Base-by-base conservation (phyloP, 2,329 filamentous ascomycete genomes). In the Hypomyces perniciosus region DNA sequence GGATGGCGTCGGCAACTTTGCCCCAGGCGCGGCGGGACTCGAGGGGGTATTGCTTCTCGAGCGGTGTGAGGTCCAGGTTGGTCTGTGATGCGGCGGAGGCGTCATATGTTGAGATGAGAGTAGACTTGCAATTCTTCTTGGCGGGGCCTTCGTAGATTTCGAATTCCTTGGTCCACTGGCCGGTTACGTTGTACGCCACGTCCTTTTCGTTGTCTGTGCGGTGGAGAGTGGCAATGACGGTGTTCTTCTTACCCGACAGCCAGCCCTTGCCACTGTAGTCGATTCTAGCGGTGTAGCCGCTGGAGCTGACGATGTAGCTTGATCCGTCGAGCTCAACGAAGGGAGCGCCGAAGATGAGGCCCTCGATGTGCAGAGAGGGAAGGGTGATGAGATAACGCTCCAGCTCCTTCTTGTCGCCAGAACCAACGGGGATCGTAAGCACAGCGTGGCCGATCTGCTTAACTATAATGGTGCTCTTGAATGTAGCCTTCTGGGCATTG, bases 191-290 rank as follows among this genome's bases (percentile, higher is more conserved):
- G 75, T 92, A 96, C 44, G 85, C 75, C 54, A 82, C 78, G 47
- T 88, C 85, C 70, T 86, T 87, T 69, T 85, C 89, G 70, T 76
- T 75, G 72, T 83, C 71, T 68, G 88, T 82, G 12, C 75, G 78
- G 71, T 86, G 90, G 51, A 97, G 67, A 27, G 76, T 77, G 10
- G 90, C 92, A 9, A 76, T 82, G 66, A 97, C 90, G 51, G 80
- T 87, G 73, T 97, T 97, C 76, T 96, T 96, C 78, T 95, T 95
- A 58, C 92, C 93, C 42, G 86, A 90, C 8, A 99, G 71, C 92
- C 92, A 99, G 52, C 92, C 92, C 67, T 90, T 92, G 62, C 92
- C 91, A 54, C 83, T 87, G 74, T 96, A 99, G 66, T 96, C 90
- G 62, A 97, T 88, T 72, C 90, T 91, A 57, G 89, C 81, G 4